Evolutionary conservation across 1,284 basidiomycete genomes (phyloP), one percentile per base, ranked within the genome.

Genomic region (Sporisorium iseilematis-ciliati): DNA sequence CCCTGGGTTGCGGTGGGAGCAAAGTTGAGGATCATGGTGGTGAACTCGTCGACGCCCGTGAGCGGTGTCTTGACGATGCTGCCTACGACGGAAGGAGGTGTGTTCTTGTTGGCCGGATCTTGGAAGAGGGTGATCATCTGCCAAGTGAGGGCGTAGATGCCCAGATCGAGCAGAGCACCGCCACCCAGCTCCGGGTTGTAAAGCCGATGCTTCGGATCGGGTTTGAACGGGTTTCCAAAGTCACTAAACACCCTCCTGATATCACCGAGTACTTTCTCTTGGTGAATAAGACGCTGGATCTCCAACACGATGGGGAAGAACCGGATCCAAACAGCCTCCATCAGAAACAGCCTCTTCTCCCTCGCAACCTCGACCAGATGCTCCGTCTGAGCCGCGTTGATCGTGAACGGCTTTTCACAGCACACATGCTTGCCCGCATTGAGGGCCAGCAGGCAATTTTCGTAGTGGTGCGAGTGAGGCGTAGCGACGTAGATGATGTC

Each of bases 401-500:
- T 85, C 4, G 85, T 85, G 26, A 87, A 86, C 0, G 87, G 85
- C 78, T 88, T 88, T 42, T 82, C 81, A 35, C 80, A 81, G 40
- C 65, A 89, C 21, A 96, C 91, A 84, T 94, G 89, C 85, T 95
- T 97, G 55, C 91, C 91, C 1, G 91, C 92, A 60, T 90, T 88
- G 67, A 95, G 89, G 8, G 92, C 92, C 54, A 90, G 90, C 72
- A 92, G 87, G 1, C 92, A 90, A 79, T 93, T 93, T 64, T 88
- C 87, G 83, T 93, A 93, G 87, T 97, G 94, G 68, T 89, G 88
- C 0, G 92, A 92, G 84, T 96, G 93, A 5, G 94, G 94, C 1
- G 94, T 95, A 23, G 92, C 92, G 90, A 82, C 25, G 65, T 88
- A 67, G 40, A 72, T 52, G 43, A 74, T 86, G 52, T 87, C 77